phyloP scores from a whole-genome alignment of 805 yeast species.

The Cephaloascus albidus region DNA sequence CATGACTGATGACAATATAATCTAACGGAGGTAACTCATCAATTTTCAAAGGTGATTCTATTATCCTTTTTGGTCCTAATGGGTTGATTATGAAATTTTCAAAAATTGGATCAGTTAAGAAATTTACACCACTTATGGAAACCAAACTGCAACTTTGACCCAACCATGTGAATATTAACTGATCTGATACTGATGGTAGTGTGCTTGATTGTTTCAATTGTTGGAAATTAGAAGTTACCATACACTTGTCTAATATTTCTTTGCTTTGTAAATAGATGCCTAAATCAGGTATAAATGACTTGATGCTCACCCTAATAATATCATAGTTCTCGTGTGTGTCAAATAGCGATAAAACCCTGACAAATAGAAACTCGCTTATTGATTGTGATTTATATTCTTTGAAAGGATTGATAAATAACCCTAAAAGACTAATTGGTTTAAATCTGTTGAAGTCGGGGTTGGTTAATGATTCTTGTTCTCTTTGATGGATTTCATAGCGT shows the following conservation, averaged over 20 bases:
- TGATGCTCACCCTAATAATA: neutral
- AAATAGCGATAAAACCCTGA: constrained; percentile 37
- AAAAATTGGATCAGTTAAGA: constrained; percentile 83
- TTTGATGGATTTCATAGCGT: constrained; percentile 37
- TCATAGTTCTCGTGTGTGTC: neutral
- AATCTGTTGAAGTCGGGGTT: constrained; percentile 18
- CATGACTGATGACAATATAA: constrained; percentile 77
- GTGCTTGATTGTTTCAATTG: too few relatives aligned
- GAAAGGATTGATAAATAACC: constrained; percentile 87
- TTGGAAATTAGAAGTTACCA: constrained; percentile 1
- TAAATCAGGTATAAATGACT: too few relatives aligned
- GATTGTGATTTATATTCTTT: constrained; percentile 87
- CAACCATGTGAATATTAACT: constrained; percentile 76
- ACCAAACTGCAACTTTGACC: constrained; percentile 85
- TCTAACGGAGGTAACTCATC: constrained; percentile 53
- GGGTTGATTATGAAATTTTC: constrained; percentile 52
- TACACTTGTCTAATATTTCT: constrained; percentile 16
- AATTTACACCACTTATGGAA: constrained; percentile 60
- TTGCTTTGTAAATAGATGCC: constrained; percentile 20
- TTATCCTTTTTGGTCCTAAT: constrained; percentile 80
- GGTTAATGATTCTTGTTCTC: constrained; percentile 22
- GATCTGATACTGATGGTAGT: constrained; percentile 26
- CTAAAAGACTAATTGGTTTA: constrained; percentile 46
- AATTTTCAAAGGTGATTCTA: constrained; percentile 62
- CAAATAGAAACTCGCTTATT: constrained; percentile 70